phyloP scores from a whole-genome alignment of 108 stramenopile species.

The Skeletonema tropicum region DNA sequence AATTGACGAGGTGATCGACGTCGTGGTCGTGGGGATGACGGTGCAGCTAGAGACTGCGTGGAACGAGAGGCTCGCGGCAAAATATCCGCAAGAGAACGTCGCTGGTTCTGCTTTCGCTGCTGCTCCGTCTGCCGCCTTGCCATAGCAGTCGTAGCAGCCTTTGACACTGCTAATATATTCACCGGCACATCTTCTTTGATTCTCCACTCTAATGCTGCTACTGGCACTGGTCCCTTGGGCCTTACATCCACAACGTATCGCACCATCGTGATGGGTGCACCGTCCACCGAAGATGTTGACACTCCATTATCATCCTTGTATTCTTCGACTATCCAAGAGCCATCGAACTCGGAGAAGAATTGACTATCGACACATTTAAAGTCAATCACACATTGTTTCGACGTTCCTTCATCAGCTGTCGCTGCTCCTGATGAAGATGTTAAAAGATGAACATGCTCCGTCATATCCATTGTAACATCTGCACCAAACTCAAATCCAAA shows the following conservation, averaged over 20 bases:
- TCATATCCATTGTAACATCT: conserved; percentile 90
- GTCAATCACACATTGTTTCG: conserved; percentile 34
- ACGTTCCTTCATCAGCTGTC: conserved; percentile 3
- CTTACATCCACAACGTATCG: conserved; percentile 86
- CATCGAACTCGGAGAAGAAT: conserved; percentile 91
- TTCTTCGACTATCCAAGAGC: conserved; percentile 74
- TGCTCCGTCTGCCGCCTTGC: not conserved
- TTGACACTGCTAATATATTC: conserved; percentile 86
- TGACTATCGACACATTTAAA: conserved; percentile 87
- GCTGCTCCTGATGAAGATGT: not conserved
- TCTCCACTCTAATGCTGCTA: conserved; percentile 92
- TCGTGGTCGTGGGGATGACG: not conserved
- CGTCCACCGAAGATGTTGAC: not conserved
- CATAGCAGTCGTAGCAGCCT: conserved; percentile 51
- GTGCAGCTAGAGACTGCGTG: not conserved
- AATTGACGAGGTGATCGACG: conserved; percentile 3
- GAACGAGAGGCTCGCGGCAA: not conserved
- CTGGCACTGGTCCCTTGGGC: conserved; percentile 94
- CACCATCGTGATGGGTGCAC: conserved; percentile 53
- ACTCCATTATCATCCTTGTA: conserved; percentile 17
- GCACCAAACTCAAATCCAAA: conserved; percentile 94
- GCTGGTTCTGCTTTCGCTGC: not conserved
- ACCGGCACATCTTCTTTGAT: conserved; percentile 94
- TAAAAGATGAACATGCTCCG: conserved; percentile 57
- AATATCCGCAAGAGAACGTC: not conserved